Percentiles rank a stretch among this genome's conserved stretches.
Conservation (phyloP, 2,329 filamentous ascomycete genomes). For the Diaporthe sp. region DNA sequence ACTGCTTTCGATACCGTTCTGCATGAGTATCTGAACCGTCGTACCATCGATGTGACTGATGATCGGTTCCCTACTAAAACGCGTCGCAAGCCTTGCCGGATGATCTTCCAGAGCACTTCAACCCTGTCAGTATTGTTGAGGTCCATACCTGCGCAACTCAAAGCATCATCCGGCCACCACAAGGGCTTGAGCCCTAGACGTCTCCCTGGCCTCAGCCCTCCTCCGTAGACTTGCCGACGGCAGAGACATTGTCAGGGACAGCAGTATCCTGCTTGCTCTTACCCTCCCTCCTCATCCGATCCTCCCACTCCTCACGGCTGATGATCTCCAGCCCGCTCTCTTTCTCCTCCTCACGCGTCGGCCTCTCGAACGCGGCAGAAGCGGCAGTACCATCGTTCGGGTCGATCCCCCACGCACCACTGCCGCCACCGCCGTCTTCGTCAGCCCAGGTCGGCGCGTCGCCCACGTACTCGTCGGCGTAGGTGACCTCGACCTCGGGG, state of each 20-base stretch:
- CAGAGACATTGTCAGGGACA: background rate
- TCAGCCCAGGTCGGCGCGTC: conserved; percentile 26
- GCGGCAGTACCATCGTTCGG: background rate
- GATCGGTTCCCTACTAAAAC: background rate
- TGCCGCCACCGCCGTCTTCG: background rate
- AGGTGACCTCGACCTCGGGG: conserved; percentile 49
- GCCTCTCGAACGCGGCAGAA: background rate
- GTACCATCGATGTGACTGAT: background rate
- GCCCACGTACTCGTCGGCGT: conserved; percentile 48
- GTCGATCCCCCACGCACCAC: background rate
- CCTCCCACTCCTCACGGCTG: conserved; percentile 47
- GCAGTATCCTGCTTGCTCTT: conserved; percentile 36
- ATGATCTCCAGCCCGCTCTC: conserved; percentile 38
- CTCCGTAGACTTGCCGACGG: background rate
- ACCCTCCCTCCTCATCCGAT: conserved; percentile 44
- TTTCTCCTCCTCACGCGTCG: conserved; percentile 1
- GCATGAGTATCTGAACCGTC: background rate
- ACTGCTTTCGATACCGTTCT: background rate
- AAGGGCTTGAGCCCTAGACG: background rate
- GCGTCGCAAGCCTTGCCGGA: background rate
- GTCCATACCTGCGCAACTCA: too few relatives aligned
- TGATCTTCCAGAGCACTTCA: background rate
- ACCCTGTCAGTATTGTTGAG: too few relatives aligned
- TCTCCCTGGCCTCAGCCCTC: background rate
- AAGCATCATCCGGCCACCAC: background rate